phyloP scores from a whole-genome alignment of 495 filamentous ascomycete species.

The Xylaria scruposa region DNA sequence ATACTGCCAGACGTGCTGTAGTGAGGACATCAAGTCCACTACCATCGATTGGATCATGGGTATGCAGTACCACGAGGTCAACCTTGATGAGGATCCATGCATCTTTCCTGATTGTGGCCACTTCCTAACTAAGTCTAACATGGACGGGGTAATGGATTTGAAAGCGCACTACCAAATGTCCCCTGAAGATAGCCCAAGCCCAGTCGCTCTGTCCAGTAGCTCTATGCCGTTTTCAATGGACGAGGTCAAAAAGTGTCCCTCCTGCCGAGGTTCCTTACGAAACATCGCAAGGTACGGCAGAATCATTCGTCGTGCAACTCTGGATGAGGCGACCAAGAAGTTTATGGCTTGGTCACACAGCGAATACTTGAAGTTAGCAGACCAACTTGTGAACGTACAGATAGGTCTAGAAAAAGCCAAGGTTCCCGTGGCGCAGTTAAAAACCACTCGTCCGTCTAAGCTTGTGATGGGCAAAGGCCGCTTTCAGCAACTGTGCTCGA shows the following conservation, averaged over 20 bases:
- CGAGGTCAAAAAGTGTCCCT: slow-evolving; percentile 65
- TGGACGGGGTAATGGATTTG: slow-evolving; percentile 74
- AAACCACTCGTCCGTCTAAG: background rate
- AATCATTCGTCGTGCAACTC: slow-evolving; percentile 65
- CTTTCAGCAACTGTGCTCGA: slow-evolving; percentile 31
- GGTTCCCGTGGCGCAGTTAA: background rate
- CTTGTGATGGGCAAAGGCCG: slow-evolving; percentile 21
- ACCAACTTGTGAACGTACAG: slow-evolving; percentile 33
- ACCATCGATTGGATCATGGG: slow-evolving; percentile 62
- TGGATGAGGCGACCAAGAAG: slow-evolving; percentile 74
- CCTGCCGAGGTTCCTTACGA: slow-evolving; percentile 67
- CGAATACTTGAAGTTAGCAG: slow-evolving; percentile 56
- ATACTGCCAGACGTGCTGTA: slow-evolving; percentile 66
- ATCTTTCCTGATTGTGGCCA: slow-evolving; percentile 73
- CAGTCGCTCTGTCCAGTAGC: slow-evolving; percentile 49
- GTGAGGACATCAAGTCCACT: slow-evolving; percentile 48
- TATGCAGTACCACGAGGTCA: slow-evolving; percentile 58
- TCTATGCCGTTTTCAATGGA: slow-evolving; percentile 60
- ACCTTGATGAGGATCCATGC: slow-evolving; percentile 65
- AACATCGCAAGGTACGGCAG: slow-evolving; percentile 70
- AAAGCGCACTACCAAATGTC: slow-evolving; percentile 62
- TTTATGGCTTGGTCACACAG: slow-evolving; percentile 63
- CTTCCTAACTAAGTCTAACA: slow-evolving; percentile 63
- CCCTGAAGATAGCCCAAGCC: slow-evolving; percentile 40
- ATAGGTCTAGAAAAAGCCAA: slow-evolving; percentile 28